Conservation (phyloP, 2,329 filamentous ascomycete species). For the Cladosporium colombiae region DNA sequence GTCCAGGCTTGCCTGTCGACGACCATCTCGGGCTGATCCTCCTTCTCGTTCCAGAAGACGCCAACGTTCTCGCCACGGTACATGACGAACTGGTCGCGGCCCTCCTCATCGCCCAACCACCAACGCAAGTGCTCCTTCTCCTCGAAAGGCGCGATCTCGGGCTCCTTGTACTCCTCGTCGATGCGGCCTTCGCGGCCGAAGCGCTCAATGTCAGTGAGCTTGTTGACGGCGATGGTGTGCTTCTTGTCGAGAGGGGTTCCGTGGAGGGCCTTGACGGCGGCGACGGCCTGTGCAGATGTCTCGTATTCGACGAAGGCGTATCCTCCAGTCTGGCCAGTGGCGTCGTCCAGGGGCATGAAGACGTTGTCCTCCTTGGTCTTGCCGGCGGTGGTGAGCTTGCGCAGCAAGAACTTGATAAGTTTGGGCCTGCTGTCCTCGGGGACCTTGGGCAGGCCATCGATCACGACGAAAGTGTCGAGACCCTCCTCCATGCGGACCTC, state of each 20-base stretch:
- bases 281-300: conserved; percentile 82
- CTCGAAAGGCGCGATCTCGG: conserved; percentile 78
- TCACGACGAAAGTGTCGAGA: conserved; percentile 92
- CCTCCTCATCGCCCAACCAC: conserved; percentile 85
- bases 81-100: conserved; percentile 94
- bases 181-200: conserved; percentile 92
- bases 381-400: conserved; percentile 86
- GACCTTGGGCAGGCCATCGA: conserved; percentile 90
- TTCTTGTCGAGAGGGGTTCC: conserved; percentile 90
- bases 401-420: conserved; percentile 92
- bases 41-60: conserved; percentile 98
- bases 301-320: conserved; percentile 98
- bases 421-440: conserved; percentile 89
- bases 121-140: conserved; percentile 94
- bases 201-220: conserved; percentile 95
- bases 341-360: conserved; percentile 89
- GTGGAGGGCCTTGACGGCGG: conserved; percentile 86
- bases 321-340: conserved; percentile 75
- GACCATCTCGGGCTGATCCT: conserved; percentile 80
- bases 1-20: conserved; percentile 97
- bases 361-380: conserved; percentile 83
- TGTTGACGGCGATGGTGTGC: conserved; percentile 94
- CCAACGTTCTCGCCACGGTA: conserved; percentile 89
- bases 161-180: conserved; percentile 84
- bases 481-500: conserved; percentile 95